Evolutionary conservation across 2,329 filamentous ascomycete genomes (phyloP).

Genomic region (Phoma sp.): DNA sequence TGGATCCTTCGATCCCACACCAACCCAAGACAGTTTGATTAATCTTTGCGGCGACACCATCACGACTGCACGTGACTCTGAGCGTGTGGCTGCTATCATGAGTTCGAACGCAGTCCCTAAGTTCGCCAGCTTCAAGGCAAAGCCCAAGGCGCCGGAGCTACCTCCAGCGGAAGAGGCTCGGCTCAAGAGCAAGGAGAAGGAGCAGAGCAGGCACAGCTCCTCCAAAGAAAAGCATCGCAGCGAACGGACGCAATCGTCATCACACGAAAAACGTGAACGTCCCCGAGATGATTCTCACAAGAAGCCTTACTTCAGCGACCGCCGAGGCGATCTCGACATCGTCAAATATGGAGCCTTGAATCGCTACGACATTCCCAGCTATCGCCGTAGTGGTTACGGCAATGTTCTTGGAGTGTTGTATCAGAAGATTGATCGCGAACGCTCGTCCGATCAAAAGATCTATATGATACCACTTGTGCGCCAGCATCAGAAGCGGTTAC

Average conservation of each 20-base stretch:
- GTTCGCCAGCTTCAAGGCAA: constrained; percentile 75
- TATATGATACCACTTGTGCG: constrained; percentile 42
- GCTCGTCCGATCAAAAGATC: constrained; percentile 58
- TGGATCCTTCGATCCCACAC: too few species aligned
- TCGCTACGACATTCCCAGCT: constrained; percentile 72
- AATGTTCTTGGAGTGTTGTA: constrained; percentile 70
- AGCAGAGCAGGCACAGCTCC: constrained; percentile 19
- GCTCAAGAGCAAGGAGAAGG: constrained; percentile 2
- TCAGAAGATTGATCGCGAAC: constrained; percentile 70
- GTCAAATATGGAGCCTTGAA: constrained; percentile 76
- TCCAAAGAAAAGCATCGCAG: constrained; percentile 10
- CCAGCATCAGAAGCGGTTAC: constrained; percentile 56
- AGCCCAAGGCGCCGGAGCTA: constrained; percentile 34
- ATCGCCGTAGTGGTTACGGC: constrained; percentile 72
- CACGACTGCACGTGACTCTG: too few species aligned
- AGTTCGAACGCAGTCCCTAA: constrained; percentile 61
- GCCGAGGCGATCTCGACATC: constrained; percentile 77
- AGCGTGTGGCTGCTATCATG: constrained; percentile 19
- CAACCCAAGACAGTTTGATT: too few species aligned
- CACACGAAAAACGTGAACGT: constrained; percentile 1
- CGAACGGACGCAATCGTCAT: constrained; percentile 45
- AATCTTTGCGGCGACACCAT: too few species aligned
- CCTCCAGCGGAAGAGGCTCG: constrained; percentile 16
- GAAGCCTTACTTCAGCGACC: constrained; percentile 58
- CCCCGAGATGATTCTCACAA: constrained; percentile 2